Evolutionary conservation across 1,139 yeast genomes (phyloP), one percentile per base, ranked within the genome.

Genomic region (Arxiozyma telluris): DNA sequence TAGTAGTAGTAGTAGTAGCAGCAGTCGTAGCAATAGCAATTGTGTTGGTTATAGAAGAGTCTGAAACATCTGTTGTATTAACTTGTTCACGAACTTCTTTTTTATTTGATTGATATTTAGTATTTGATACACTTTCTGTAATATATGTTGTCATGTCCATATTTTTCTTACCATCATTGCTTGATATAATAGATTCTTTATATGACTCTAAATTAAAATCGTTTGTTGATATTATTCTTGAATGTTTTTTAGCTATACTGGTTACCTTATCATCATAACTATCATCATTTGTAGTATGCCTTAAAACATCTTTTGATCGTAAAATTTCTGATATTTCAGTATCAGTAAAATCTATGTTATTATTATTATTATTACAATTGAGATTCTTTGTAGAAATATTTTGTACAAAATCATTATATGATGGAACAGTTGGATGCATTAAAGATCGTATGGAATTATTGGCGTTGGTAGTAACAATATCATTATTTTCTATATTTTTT

Each of bases 171-270:
- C 18, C 9, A 30, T 30, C 18, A 11, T 30, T 45, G 2, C 15
- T 17, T 17, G 38, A 4, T 22, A 18, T 34, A 11, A 20, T 22
- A 22, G n/a, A 12, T 34, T 43, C 27, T 17, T 44, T 3, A 46
- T 38, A 46, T 38, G 20, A 21, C 5, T 34, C n/a, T 12, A 46
- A 30, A 34, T 34, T 27, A 46, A 34, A 46, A 18, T 46, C 30
- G 0, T 27, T n/a, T 30, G 51, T 20, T 43, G 51, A 49, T 46
- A 46, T 25, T 25, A 46, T 46, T 21, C 30, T 25, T 43, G 51
- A 43, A 44, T 27, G 43, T 27, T 44, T 48, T 30, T 48, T 41
- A 22, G 23, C 18, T 18, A 18, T 27, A 39, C 11, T 39, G 12
- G 22, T 20, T 18, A 11, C n/a, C 18, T 27, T 18, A 11, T 18